phyloP scores from a whole-genome alignment of 2,329 filamentous ascomycete species.

The Chaetomiaceae sp. region DNA sequence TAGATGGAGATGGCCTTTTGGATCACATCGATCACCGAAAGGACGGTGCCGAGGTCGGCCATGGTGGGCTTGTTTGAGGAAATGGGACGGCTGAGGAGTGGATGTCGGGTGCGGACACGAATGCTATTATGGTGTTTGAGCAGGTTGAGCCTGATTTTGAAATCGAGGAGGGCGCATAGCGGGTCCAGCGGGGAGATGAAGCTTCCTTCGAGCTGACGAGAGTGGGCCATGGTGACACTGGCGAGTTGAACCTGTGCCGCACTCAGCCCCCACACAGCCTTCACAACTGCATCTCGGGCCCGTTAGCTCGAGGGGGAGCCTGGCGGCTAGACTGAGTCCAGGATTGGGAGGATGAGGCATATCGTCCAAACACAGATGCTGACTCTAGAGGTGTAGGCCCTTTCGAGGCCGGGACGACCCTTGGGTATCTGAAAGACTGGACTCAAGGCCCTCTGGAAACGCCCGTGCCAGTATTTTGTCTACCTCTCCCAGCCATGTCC shows the following conservation, averaged over 20 bases:
- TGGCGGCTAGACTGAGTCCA: no score
- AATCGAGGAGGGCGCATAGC: neutral
- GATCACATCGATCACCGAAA: slow-evolving; percentile 25
- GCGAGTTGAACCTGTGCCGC: neutral
- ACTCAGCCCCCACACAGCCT: slow-evolving; percentile 1
- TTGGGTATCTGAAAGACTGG: slow-evolving; percentile 20
- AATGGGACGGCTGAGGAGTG: neutral
- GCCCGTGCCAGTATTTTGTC: slow-evolving; percentile 17
- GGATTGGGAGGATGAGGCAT: no score
- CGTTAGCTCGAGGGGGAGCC: no score
- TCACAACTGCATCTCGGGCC: neutral
- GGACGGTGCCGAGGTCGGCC: slow-evolving; percentile 22
- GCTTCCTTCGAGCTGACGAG: no score
- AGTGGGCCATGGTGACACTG: neutral
- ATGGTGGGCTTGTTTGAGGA: neutral
- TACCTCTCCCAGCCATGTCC: slow-evolving; percentile 18
- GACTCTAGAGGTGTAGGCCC: neutral
- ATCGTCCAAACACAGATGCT: neutral
- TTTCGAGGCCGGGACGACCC: neutral
- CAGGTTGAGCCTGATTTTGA: no score
- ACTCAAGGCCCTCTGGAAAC: neutral
- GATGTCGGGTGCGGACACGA: no score
- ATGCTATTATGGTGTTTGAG: no score
- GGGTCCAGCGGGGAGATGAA: neutral
- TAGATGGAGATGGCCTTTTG: slow-evolving; percentile 23